A percentile compares a stretch with the other conserved stretches of the same genome.
These are phyloP conservation scores for Daldinia vernicosa DNA, from an alignment of 495 filamentous ascomycete species.

Conservation along the genomic window DNA sequence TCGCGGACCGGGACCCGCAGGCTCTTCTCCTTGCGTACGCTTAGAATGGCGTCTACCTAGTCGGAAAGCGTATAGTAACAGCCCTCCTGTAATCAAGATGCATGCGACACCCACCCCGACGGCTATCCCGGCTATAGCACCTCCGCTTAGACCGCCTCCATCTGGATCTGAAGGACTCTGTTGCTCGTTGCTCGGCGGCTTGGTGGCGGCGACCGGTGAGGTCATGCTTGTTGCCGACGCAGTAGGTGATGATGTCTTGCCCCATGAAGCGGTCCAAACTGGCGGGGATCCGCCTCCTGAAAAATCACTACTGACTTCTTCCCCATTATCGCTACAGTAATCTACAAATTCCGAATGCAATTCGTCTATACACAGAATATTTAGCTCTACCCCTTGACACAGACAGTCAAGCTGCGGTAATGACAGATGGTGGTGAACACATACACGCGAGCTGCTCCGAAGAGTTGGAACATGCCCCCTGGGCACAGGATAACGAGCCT, in stretches of 20 bases:
- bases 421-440: background rate
- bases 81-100: conserved; percentile 22
- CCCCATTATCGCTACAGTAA: conserved; percentile 25
- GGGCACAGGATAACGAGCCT: conserved; percentile 19
- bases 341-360: conserved; percentile 1
- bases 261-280: background rate
- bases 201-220: background rate
- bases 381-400: background rate
- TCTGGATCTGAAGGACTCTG: background rate
- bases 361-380: background rate
- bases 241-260: background rate
- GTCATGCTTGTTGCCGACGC: background rate
- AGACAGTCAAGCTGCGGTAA: background rate
- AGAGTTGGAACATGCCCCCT: conserved; percentile 16
- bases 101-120: conserved; percentile 32
- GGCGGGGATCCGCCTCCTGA: background rate
- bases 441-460: conserved; percentile 16
- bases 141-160: conserved; percentile 18
- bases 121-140: conserved; percentile 44
- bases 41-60: conserved; percentile 16
- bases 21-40: background rate
- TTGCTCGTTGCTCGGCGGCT: background rate
- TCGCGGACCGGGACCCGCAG: background rate
- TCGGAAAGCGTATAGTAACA: conserved; percentile 37
- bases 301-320: background rate